A percentile compares a stretch with the other conserved stretches of the same genome.
Conservation (phyloP, 305 asterid genomes). For the Solanum hybrid region DNA sequence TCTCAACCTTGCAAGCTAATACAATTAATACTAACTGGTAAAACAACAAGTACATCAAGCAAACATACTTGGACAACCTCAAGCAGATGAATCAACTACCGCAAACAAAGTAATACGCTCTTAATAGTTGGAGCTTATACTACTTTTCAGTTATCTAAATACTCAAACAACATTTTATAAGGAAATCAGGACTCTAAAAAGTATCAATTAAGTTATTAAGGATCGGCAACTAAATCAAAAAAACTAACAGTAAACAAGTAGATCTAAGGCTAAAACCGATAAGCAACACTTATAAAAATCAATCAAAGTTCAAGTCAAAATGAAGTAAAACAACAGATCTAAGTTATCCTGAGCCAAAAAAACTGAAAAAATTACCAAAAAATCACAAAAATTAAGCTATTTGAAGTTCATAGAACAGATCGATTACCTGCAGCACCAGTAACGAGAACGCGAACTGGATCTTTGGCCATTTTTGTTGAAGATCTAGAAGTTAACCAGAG, state of each 20-base stretch:
- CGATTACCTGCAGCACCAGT: constrained; percentile 77
- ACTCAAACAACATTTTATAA: not conserved
- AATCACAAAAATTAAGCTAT: not conserved
- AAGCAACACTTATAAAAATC: not conserved
- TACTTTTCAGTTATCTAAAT: not conserved
- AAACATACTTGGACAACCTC: not conserved
- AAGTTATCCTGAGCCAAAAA: not conserved
- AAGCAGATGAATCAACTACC: not conserved
- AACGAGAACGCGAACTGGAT: constrained; percentile 76
- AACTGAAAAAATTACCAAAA: no score
- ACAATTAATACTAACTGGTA: not conserved
- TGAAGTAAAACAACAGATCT: not conserved
- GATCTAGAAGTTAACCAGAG: not conserved
- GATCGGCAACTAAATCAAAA: not conserved
- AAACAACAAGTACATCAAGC: not conserved
- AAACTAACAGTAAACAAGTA: not conserved
- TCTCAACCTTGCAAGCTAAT: not conserved
- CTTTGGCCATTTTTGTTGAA: constrained; percentile 50
- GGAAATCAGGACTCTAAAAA: not conserved
- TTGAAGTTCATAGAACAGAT: not conserved
- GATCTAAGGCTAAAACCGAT: not conserved
- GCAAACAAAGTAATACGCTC: not conserved
- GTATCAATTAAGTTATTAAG: not conserved
- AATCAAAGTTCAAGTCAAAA: not conserved
- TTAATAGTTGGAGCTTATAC: not conserved